A percentile compares a stretch with the other conserved stretches of the same genome.
Evolutionary conservation across 1,284 basidiomycete genomes (phyloP).

Genomic region (Trametes polyzona): DNA sequence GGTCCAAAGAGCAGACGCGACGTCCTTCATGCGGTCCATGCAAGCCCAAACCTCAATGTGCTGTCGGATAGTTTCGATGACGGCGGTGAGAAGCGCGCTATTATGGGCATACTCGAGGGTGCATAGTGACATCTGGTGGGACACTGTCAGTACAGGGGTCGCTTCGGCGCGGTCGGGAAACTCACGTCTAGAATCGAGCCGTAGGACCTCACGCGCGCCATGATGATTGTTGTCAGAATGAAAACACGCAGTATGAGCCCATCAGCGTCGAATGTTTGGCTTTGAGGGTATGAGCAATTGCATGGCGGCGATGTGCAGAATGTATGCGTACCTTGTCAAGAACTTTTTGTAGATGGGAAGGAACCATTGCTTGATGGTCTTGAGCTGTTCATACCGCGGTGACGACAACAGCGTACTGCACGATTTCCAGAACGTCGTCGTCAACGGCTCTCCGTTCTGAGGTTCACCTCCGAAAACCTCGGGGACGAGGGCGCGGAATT

Average conservation of each 20-base stretch:
- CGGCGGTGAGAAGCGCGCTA: slow-evolving; percentile 55
- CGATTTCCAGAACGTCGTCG: slow-evolving; percentile 43
- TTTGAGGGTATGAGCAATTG: neutral
- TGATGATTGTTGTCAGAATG: slow-evolving; percentile 58
- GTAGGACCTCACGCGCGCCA: slow-evolving; percentile 65
- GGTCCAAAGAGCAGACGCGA: slow-evolving; percentile 61
- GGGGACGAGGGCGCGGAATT: slow-evolving; percentile 66
- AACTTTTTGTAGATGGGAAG: slow-evolving; percentile 63
- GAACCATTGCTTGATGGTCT: slow-evolving; percentile 70
- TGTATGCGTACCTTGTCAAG: slow-evolving; percentile 46
- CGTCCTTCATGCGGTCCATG: slow-evolving; percentile 62
- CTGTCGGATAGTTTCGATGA: slow-evolving; percentile 68
- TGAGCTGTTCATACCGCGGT: slow-evolving; percentile 71
- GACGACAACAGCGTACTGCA: slow-evolving; percentile 54
- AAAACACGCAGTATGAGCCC: slow-evolving; percentile 46
- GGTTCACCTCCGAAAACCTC: slow-evolving; percentile 66
- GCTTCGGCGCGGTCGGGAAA: neutral
- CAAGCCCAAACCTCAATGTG: slow-evolving; percentile 76
- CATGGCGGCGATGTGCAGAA: neutral
- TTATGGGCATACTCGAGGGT: slow-evolving; percentile 55
- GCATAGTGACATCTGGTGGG: slow-evolving; percentile 58
- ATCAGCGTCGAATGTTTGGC: slow-evolving; percentile 16
- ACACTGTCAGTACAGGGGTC: neutral
- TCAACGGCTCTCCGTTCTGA: slow-evolving; percentile 36
- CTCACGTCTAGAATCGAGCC: slow-evolving; percentile 68